Conservation (phyloP, 2,329 filamentous ascomycete species). For the Cadophora malorum region DNA sequence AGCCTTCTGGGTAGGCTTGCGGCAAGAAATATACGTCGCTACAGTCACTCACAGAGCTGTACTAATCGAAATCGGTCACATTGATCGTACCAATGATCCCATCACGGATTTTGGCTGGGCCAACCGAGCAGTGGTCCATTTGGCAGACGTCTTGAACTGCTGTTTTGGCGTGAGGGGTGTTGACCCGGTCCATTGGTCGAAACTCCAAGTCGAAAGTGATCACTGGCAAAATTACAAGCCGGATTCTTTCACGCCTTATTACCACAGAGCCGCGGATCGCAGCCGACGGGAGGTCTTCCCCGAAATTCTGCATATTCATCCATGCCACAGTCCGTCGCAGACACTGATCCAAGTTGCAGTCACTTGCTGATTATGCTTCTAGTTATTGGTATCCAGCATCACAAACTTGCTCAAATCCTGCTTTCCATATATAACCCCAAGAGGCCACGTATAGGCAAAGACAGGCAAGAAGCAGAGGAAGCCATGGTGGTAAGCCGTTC, state of each 20-base stretch:
- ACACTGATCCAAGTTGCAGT: neutral
- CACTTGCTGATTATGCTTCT: constrained; percentile 6
- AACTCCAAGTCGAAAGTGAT: constrained; percentile 53
- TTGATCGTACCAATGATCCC: constrained; percentile 56
- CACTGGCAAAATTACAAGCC: constrained; percentile 57
- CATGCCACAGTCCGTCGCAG: constrained; percentile 56
- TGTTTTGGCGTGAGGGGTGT: constrained; percentile 58
- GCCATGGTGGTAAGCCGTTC: constrained; percentile 47
- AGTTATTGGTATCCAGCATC: constrained; percentile 66
- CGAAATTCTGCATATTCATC: constrained; percentile 61
- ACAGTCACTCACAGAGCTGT: constrained; percentile 50
- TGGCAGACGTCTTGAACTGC: constrained; percentile 68
- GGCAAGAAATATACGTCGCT: constrained; percentile 65
- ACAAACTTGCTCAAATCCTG: constrained; percentile 63
- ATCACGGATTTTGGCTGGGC: constrained; percentile 63
- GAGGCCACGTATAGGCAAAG: constrained; percentile 56
- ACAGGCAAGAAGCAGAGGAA: constrained; percentile 47
- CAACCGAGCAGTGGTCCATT: constrained; percentile 66
- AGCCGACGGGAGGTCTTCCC: constrained; percentile 55
- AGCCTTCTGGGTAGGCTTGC: constrained; percentile 61
- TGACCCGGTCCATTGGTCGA: constrained; percentile 49
- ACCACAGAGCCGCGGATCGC: constrained; percentile 48
- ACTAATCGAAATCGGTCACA: constrained; percentile 58
- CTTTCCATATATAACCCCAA: constrained; percentile 62
- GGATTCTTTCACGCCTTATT: constrained; percentile 61